Conservation (phyloP, 192 early-diverging fungal species). For the Umbelopsis vinacea region DNA sequence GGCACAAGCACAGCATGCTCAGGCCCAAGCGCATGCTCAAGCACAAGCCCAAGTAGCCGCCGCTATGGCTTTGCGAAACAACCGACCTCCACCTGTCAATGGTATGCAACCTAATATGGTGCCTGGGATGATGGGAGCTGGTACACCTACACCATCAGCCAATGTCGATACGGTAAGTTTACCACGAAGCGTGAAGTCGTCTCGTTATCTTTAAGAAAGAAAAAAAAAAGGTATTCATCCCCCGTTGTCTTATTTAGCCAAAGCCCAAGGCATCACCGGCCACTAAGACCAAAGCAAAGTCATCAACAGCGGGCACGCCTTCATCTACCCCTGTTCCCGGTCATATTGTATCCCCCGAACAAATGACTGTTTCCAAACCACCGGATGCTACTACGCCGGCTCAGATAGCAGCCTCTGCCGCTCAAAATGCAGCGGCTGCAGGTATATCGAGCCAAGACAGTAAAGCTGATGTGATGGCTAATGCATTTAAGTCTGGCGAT, state of each 20-base stretch:
- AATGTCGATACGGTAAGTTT: background rate
- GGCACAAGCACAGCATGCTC: background rate
- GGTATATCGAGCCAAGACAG: background rate
- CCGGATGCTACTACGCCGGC: background rate
- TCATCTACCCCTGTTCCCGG: background rate
- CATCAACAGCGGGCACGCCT: background rate
- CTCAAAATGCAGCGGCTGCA: background rate
- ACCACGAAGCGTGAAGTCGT: too few relatives aligned
- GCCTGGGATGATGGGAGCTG: background rate
- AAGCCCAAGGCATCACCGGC: constrained; percentile 21
- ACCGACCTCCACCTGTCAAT: background rate
- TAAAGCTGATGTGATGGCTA: background rate
- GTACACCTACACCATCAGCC: background rate
- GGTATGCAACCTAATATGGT: constrained; percentile 7
- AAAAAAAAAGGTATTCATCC: background rate
- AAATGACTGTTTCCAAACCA: constrained; percentile 7
- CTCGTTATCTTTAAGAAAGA: too few relatives aligned
- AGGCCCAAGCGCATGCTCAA: too few relatives aligned
- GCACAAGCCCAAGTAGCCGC: background rate
- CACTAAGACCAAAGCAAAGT: background rate
- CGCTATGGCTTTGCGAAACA: constrained; percentile 6
- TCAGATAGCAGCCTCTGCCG: background rate
- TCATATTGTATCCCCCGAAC: constrained; percentile 9
- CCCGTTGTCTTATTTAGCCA: background rate
- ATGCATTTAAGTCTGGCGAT: background rate